Conservation (phyloP, 176 grass and related monocot species). For the Oropetium thomaeum region DNA sequence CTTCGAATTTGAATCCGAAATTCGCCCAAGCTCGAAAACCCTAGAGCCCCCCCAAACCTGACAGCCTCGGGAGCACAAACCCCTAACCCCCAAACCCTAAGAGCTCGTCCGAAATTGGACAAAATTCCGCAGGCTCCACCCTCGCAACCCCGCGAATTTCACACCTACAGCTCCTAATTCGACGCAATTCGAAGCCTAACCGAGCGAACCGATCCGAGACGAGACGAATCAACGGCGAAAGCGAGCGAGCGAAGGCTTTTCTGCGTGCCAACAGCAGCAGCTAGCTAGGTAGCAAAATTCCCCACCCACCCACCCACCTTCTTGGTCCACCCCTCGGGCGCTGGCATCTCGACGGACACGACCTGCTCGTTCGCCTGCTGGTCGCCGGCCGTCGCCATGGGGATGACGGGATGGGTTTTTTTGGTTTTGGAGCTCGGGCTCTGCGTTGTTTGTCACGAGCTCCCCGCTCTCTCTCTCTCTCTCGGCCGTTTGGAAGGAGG, state of each 20-base stretch:
- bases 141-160: not conserved
- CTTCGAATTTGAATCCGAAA: too few species aligned
- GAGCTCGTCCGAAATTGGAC: conserved; percentile 3
- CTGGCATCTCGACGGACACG: conserved; percentile 61
- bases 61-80: too few species aligned
- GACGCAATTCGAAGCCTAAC: not conserved
- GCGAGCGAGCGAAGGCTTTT: too few species aligned
- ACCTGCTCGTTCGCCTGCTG: conserved; percentile 6
- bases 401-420: too few species aligned
- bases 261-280: too few species aligned
- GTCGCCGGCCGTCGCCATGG: conserved; percentile 31
- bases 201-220: not conserved
- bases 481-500: not conserved
- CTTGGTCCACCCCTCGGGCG: conserved; percentile 65
- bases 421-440: not conserved
- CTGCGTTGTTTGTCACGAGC: not conserved
- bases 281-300: too few species aligned
- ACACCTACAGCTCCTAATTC: not conserved
- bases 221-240: not conserved
- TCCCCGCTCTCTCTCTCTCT: not conserved
- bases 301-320: conserved; percentile 40
- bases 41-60: too few species aligned
- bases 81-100: not conserved
- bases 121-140: not conserved
- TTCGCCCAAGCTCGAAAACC: not conserved